Evolutionary conservation across 129 eudicot genomes (phyloP), one percentile per base, ranked within the genome.

Genomic region (Pseudognaphalium luteoalbum): DNA sequence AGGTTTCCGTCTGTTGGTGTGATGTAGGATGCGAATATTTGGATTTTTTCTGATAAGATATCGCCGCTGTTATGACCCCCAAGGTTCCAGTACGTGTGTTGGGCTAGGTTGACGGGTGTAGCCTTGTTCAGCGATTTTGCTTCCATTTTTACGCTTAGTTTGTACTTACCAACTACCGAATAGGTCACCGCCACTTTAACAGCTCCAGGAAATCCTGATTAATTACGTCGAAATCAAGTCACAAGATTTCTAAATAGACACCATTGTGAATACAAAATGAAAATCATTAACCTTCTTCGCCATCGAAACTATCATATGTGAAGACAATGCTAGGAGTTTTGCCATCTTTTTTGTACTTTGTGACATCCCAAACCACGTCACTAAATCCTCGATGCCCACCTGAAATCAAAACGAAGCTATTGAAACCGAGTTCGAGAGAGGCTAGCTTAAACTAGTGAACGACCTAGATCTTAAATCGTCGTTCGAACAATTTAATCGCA

Each of bases 61-160:
- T 83, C 30, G 39, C 98, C 96, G 7, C 86, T 83, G 77, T 73
- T 82, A 60, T 93, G 98, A 68, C 92, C 92, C 7, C 91, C 97
- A 5, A 93, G 92, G 89, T 93, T 93, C 98, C 98, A 93, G 73
- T 93, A 93, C 22, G 83, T 75, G 87, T 93, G 98, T 42, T 88
- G 96, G 29, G 98, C 97, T 25, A 93, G 81, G 74, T 88, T 93
- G 9, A 93, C 86, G 0, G 98, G 98, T 4, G 98, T 93, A 65
- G 98, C 91, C 79, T 93, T 93, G 97, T 87, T 84, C 66, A 67
- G 54, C 6, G 97, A 74, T 80, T 84, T 76, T 6, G 97, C 98
- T 59, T 54, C 75, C 97, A 90, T 90, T 76, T 33, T 82, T 17
- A 93, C 85, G 9, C 79, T 30, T 19, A 93, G 81, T 75, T 80